phyloP scores from a whole-genome alignment of 1,139 yeast genomes.

The Trichomonascaceae sp. region DNA sequence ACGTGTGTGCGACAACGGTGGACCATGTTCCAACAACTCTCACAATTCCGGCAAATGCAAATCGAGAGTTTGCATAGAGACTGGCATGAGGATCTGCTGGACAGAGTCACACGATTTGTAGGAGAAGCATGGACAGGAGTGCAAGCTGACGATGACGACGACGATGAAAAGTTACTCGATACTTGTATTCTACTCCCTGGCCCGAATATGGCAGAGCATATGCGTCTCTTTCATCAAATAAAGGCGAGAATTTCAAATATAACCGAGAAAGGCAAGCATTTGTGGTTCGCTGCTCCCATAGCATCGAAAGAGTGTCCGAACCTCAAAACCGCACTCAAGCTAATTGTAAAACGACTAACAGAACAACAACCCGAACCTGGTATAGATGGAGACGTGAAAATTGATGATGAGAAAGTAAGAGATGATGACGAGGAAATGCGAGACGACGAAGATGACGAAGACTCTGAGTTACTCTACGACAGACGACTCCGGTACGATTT shows the following conservation, averaged over 20 bases:
- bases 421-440: conserved; percentile 5
- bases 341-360: conserved; percentile 23
- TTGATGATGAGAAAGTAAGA: conserved; percentile 1
- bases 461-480: conserved; percentile 17
- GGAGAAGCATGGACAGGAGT: conserved; percentile 15
- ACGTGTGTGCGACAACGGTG: conserved; percentile 23
- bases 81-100: conserved; percentile 17
- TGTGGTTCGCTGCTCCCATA: conserved; percentile 7
- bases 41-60: neutral
- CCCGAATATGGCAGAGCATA: conserved; percentile 25
- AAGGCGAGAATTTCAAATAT: conserved; percentile 11
- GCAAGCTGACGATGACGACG: conserved; percentile 11
- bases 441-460: conserved; percentile 5
- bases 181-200: conserved; percentile 23
- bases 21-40: conserved; percentile 17
- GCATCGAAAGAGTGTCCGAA: conserved; percentile 25
- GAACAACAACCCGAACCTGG: conserved; percentile 15
- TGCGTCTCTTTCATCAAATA: conserved; percentile 19
- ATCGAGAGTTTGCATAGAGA: conserved; percentile 10
- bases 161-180: conserved; percentile 14
- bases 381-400: neutral
- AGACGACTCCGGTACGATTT: conserved; percentile 38
- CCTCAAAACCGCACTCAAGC: conserved; percentile 26
- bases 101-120: conserved; percentile 14
- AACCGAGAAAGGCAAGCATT: no score